These are phyloP conservation scores for Mycena sp. DNA, from an alignment of 1,284 basidiomycete genomes.

Conservation along the genomic window DNA sequence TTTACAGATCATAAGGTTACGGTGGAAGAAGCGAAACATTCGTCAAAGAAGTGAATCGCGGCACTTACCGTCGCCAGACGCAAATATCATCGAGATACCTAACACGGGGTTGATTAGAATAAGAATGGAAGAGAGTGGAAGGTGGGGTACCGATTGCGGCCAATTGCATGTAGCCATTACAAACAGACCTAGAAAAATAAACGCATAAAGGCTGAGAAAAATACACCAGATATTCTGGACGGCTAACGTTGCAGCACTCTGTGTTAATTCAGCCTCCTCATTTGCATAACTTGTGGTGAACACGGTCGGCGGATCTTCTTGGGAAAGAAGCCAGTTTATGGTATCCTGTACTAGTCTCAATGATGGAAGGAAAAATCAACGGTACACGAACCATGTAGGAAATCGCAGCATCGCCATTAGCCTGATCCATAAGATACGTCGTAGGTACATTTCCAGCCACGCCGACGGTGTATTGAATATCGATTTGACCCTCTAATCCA, in stretches of 20 bases:
- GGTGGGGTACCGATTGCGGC: constrained; percentile 13
- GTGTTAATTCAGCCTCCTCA: constrained; percentile 1
- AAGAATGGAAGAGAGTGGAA: neutral
- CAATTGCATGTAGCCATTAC: constrained; percentile 24
- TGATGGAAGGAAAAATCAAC: constrained; percentile 1
- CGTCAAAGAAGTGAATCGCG: neutral
- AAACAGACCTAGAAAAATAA: constrained; percentile 14
- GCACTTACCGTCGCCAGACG: constrained; percentile 21
- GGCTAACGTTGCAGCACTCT: constrained; percentile 14
- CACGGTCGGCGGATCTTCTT: constrained; percentile 17
- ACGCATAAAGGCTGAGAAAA: neutral
- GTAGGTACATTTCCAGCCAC: constrained; percentile 16
- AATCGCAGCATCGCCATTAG: neutral
- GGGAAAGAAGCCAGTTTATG: constrained; percentile 19
- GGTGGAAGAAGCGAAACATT: constrained; percentile 1
- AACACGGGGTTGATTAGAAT: neutral
- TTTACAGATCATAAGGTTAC: neutral
- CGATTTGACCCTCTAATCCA: constrained; percentile 16
- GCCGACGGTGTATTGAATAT: constrained; percentile 22
- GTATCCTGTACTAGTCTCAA: constrained; percentile 10
- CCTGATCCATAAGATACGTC: constrained; percentile 14
- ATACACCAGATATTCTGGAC: constrained; percentile 1
- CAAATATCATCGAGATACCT: constrained; percentile 23
- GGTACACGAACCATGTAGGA: constrained; percentile 18
- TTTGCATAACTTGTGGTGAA: constrained; percentile 21